Conservation (phyloP, 495 filamentous ascomycete species). For the Gamarada debralockiae region DNA sequence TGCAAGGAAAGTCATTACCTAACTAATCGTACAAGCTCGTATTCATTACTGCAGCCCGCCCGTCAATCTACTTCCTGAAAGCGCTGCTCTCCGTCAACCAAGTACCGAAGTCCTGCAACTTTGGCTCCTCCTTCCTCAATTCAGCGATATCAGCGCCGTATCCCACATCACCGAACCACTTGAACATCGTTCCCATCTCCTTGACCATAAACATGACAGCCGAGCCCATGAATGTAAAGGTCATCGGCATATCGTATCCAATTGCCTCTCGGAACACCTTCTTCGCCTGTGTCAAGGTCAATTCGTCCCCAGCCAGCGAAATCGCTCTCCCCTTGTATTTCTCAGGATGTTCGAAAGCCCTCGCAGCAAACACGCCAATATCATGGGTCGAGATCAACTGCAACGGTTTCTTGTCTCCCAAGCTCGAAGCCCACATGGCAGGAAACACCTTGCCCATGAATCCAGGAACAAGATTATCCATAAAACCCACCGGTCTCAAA, state of each 20-base stretch:
- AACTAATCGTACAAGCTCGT: too few relatives aligned
- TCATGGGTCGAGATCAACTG: conserved; percentile 56
- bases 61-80: conserved; percentile 28
- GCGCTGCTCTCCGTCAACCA: conserved; percentile 37
- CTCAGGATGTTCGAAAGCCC: conserved; percentile 46
- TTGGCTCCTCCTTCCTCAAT: conserved; percentile 36
- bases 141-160: conserved; percentile 38
- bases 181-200: conserved; percentile 39
- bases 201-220: conserved; percentile 31
- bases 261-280: conserved; percentile 34
- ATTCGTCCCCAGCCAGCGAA: conserved; percentile 42
- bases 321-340: conserved; percentile 36
- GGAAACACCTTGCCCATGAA: conserved; percentile 61
- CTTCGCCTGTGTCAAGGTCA: conserved; percentile 35
- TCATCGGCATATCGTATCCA: conserved; percentile 34
- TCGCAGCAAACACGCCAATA: conserved; percentile 62
- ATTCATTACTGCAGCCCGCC: too few relatives aligned
- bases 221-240: conserved; percentile 36
- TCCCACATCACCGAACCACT: conserved; percentile 40
- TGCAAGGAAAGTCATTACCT: too few relatives aligned
- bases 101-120: conserved; percentile 37
- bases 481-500: conserved; percentile 60
- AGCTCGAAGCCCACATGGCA: conserved; percentile 38
- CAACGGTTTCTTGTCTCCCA: conserved; percentile 36
- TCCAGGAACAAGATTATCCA: conserved; percentile 58